Percentiles rank a stretch among this genome's conserved stretches.
These are phyloP conservation scores for Corymbia maculata DNA, from an alignment of 345 rosid species.

Conservation along the genomic window DNA sequence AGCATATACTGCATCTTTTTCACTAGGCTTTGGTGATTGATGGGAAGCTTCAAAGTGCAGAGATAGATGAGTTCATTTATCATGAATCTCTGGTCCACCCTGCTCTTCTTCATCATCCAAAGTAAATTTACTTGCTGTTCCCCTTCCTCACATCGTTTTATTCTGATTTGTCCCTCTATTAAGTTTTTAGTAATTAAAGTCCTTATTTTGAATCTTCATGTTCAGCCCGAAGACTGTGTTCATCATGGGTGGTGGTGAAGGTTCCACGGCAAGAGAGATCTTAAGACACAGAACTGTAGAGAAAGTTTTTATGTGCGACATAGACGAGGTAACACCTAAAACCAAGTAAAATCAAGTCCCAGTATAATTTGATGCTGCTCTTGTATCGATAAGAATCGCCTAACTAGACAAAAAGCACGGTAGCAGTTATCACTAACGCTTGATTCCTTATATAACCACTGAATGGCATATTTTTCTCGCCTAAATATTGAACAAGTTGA, in stretches of 20 bases:
- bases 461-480: neutral
- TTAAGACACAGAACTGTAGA: conserved; percentile 38
- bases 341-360: neutral
- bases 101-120: conserved; percentile 40
- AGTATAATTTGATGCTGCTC: neutral
- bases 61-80: conserved; percentile 61
- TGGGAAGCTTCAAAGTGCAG: conserved; percentile 74
- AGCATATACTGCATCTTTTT: neutral
- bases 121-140: conserved; percentile 8
- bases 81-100: conserved; percentile 68
- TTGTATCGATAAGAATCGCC: neutral
- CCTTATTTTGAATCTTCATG: neutral
- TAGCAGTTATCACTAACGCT: neutral
- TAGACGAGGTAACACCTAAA: conserved; percentile 33
- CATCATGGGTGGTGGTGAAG: conserved; percentile 76
- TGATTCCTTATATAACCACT: neutral
- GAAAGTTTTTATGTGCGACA: conserved; percentile 56
- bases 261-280: conserved; percentile 58
- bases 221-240: conserved; percentile 35
- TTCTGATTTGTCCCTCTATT: neutral
- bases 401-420: neutral
- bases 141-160: neutral
- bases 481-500: neutral
- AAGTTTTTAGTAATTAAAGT: neutral
- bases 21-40: conserved; percentile 49